Evolutionary conservation across 371 early-diverging fungal species (phyloP).

Genomic region (Mortierella sp.): DNA sequence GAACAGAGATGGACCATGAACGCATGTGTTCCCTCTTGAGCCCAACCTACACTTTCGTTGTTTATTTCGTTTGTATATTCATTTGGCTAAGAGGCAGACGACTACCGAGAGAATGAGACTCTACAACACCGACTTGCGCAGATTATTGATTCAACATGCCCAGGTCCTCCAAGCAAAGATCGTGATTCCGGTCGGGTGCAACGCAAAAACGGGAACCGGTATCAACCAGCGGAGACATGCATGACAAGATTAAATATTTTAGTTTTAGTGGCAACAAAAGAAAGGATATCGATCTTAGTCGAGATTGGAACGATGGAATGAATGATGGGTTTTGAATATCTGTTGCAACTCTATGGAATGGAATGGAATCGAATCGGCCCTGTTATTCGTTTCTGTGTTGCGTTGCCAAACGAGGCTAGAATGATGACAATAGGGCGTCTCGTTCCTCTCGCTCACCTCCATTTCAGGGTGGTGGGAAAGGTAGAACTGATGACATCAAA

Average conservation of each 20-base stretch:
- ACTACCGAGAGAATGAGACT: neutral
- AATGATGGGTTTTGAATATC: neutral
- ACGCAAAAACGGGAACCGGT: conserved; percentile 27
- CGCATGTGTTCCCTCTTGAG: neutral
- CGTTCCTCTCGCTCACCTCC: neutral
- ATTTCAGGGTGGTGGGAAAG: too few relatives aligned
- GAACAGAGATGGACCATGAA: neutral
- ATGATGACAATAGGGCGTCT: neutral
- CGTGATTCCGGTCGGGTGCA: conserved; percentile 23
- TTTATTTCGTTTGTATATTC: neutral
- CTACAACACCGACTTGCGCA: neutral
- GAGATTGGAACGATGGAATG: neutral
- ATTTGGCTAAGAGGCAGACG: neutral
- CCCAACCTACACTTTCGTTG: neutral
- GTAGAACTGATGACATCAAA: too few relatives aligned
- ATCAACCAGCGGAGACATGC: conserved; percentile 16
- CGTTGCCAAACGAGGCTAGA: neutral
- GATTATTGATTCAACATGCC: neutral
- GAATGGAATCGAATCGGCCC: neutral
- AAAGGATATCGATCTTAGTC: neutral
- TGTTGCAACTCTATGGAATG: neutral
- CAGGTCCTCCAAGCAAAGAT: neutral
- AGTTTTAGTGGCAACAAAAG: neutral
- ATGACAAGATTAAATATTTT: neutral
- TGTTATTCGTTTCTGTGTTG: neutral